Conservation (phyloP, 2,329 filamentous ascomycete species). For the Lecanicillium sp. region DNA sequence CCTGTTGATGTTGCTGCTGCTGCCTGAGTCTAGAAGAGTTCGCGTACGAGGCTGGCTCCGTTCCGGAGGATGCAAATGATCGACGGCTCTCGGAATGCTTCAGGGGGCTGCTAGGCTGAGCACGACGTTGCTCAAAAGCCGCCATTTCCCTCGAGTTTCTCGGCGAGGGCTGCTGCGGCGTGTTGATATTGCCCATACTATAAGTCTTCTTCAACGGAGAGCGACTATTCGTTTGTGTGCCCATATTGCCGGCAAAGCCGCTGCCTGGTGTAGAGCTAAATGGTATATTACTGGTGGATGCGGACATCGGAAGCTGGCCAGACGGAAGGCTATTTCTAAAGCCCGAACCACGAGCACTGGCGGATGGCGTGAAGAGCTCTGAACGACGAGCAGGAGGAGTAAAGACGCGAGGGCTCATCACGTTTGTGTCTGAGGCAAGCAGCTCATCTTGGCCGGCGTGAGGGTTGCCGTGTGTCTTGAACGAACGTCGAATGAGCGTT, state of each 20-base stretch:
- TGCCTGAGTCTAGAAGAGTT: no score
- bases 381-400: slow-evolving; percentile 30
- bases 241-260: slow-evolving; percentile 63
- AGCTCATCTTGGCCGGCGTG: slow-evolving; percentile 60
- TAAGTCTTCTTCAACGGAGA: slow-evolving; percentile 76
- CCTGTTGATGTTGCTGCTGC: no score
- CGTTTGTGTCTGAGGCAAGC: slow-evolving; percentile 26
- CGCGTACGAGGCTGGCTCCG: not conserved
- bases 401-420: slow-evolving; percentile 33
- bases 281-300: slow-evolving; percentile 12
- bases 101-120: slow-evolving; percentile 31
- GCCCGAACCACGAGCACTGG: slow-evolving; percentile 19
- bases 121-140: slow-evolving; percentile 41
- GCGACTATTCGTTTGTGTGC: slow-evolving; percentile 70
- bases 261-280: slow-evolving; percentile 14
- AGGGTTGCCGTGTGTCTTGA: slow-evolving; percentile 75
- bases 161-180: slow-evolving; percentile 35
- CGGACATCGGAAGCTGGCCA: slow-evolving; percentile 20
- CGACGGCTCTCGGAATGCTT: slow-evolving; percentile 26
- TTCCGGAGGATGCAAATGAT: slow-evolving; percentile 9
- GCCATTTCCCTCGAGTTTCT: slow-evolving; percentile 57
- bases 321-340: slow-evolving; percentile 27
- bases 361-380: slow-evolving; percentile 26
- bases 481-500: slow-evolving; percentile 63
- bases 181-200: slow-evolving; percentile 51